Base-by-base conservation (phyloP, 2,329 filamentous ascomycete species). In the Aureobasidium namibiae region DNA sequence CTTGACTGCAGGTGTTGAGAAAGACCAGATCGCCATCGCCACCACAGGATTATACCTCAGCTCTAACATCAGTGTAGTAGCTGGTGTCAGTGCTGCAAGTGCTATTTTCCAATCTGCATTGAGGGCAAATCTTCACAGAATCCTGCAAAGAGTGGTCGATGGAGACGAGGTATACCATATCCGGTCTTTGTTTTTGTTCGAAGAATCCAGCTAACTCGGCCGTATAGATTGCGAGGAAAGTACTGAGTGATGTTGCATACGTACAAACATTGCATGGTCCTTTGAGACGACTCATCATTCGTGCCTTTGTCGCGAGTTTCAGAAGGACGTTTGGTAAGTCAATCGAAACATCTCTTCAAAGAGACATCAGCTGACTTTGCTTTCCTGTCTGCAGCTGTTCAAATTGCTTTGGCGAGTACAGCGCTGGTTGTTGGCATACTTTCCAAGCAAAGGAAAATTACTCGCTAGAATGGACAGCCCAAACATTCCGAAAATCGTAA, bases 1-100 rank as follows among this genome's bases (percentile, higher is more conserved):
- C 2, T 71, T 83, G 60, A 77, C 78, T 0, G 73, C 77, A 3
- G 73, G 74, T 14, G 69, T 82, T 1, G 68, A 75, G 2, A 70
- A 73, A 6, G 65, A 69, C 4, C 75, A 81, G 36, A 73, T 79
- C 18, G 80, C 79, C 0, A 75, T 82, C 60, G 78, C 79, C 0
- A 76, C 75, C 0, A 75, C 76, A 0, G 79, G 76, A 0, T 69
- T 80, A 34, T 80, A 78, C 60, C 65, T 82, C 1, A 67, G 73
- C 11, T 63, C 71, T n/a, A 77, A 74, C 8, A 68, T 80, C 18
- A 75, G 76, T 4, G 67, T 72, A 31, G 73, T 75, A 0, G 68
- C 71, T 0, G 75, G 74, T 16, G 67, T 75, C 0, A 76, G 74
- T 8, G 64, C 64, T 4, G 71, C 69, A 0, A 73, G 74, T 34